These are phyloP conservation scores for Ilex aquifolium DNA, from an alignment of 257 asterid genomes.

Conservation along the genomic window DNA sequence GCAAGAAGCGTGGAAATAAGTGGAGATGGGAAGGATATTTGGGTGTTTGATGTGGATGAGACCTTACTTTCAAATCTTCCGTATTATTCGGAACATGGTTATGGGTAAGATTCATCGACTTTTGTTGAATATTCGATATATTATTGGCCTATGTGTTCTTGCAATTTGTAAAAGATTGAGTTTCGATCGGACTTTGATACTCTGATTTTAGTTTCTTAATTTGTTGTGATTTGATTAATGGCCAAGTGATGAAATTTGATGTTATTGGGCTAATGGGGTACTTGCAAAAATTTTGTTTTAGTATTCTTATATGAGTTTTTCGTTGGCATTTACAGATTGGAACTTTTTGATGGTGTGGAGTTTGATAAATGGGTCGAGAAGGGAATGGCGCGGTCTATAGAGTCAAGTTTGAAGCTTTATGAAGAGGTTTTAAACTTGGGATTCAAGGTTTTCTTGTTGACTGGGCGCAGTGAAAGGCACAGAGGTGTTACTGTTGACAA, in stretches of 20 bases:
- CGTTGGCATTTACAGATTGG: constrained; percentile 35
- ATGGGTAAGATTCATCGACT: constrained; percentile 40
- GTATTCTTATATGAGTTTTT: constrained; percentile 7
- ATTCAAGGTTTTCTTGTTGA: constrained; percentile 51
- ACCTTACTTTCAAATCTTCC: constrained; percentile 85
- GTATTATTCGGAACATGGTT: constrained; percentile 63
- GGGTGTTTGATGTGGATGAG: constrained; percentile 89
- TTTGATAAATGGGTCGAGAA: constrained; percentile 79
- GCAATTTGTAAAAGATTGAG: neutral
- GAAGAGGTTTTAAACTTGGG: constrained; percentile 56
- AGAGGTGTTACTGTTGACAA: constrained; percentile 53
- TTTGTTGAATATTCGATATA: neutral
- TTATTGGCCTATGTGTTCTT: neutral
- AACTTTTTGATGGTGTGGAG: constrained; percentile 45
- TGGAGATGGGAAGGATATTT: constrained; percentile 46
- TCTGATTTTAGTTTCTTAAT: no score
- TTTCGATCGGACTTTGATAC: neutral
- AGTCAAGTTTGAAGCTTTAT: constrained; percentile 58
- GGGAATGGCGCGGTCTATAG: constrained; percentile 61
- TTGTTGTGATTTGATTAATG: no score
- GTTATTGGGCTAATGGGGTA: neutral
- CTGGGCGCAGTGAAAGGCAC: constrained; percentile 71
- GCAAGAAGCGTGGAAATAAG: constrained; percentile 43
- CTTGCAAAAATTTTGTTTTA: constrained; percentile 5
- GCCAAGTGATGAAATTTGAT: neutral